Percentiles rank a stretch among this genome's conserved stretches.
Evolutionary conservation across 1,284 basidiomycete species (phyloP).

Genomic region (Hortiboletus rubellus): DNA sequence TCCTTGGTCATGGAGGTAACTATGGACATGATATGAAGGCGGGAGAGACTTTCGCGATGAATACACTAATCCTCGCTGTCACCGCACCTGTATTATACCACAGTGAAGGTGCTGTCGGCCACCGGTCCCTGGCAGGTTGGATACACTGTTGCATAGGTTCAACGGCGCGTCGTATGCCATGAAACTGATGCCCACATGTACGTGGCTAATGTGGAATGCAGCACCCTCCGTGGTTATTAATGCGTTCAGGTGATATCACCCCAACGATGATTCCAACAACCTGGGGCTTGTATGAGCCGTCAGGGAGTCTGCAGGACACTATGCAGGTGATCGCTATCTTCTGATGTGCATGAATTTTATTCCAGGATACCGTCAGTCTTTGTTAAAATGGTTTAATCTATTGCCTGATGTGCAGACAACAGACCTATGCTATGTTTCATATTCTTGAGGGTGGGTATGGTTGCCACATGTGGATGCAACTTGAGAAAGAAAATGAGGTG

Average conservation of each 20-base stretch:
- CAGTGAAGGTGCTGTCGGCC: constrained; percentile 9
- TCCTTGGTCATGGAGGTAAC: constrained; percentile 15
- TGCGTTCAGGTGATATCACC: constrained; percentile 8
- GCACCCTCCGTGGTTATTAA: constrained; percentile 21
- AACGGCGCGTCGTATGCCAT: constrained; percentile 14
- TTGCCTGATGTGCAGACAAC: constrained; percentile 1
- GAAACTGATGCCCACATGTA: not conserved
- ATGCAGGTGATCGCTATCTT: constrained; percentile 14
- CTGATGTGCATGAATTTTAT: not conserved
- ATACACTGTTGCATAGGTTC: constrained; percentile 17
- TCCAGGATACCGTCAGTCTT: constrained; percentile 7
- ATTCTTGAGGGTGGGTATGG: constrained; percentile 2
- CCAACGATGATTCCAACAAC: constrained; percentile 7
- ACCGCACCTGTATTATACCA: not conserved
- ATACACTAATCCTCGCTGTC: not conserved
- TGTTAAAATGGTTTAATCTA: constrained; percentile 21
- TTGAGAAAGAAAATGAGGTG: constrained; percentile 40
- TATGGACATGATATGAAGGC: constrained; percentile 17
- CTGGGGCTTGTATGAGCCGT: constrained; percentile 6
- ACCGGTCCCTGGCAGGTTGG: constrained; percentile 4
- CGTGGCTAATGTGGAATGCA: not conserved
- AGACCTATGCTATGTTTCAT: constrained; percentile 24
- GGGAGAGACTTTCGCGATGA: constrained; percentile 7
- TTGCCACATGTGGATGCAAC: constrained; percentile 42
- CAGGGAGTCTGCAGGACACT: constrained; percentile 19